Percentiles rank a stretch among this genome's conserved stretches.
Evolutionary conservation across 805 yeast species (phyloP).

Genomic region (Spathaspora arborariae): DNA sequence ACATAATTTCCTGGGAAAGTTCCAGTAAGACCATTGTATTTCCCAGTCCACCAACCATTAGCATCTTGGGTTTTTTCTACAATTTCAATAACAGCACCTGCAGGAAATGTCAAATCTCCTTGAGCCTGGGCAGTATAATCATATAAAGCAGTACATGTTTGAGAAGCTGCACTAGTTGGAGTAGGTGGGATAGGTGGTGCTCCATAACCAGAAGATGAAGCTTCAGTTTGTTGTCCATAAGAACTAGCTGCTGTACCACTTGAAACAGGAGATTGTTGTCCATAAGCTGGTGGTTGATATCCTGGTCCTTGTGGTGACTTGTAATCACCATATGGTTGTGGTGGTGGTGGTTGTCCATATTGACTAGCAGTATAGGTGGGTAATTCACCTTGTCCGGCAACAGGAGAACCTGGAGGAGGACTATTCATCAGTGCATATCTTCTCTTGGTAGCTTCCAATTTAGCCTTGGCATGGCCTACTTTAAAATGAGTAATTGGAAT

Average conservation of each 20-base stretch:
- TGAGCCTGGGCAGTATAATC: constrained; percentile 91
- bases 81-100: constrained; percentile 83
- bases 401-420: constrained; percentile 14
- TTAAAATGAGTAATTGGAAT: constrained; percentile 90
- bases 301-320: constrained; percentile 23
- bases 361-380: constrained; percentile 36
- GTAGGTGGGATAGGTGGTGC: constrained; percentile 17
- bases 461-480: constrained; percentile 80
- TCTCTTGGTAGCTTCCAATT: constrained; percentile 78
- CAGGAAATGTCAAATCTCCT: constrained; percentile 84
- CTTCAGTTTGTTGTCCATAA: constrained; percentile 13
- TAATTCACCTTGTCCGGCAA: constrained; percentile 21
- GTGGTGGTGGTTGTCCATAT: constrained; percentile 17
- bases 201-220: constrained; percentile 28
- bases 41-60: constrained; percentile 99
- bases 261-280: constrained; percentile 14
- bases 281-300: constrained; percentile 11
- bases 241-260: constrained; percentile 13
- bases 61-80: constrained; percentile 78
- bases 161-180: constrained; percentile 35
- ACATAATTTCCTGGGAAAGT: constrained; percentile 97
- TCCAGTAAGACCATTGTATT: constrained; percentile 78
- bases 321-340: constrained; percentile 21
- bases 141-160: constrained; percentile 83
- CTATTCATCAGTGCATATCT: constrained; percentile 47